Percentiles rank a stretch among this genome's conserved stretches.
These are phyloP conservation scores for Phytophthora uliginosa DNA, from an alignment of 352 stramenopile genomes.

Conservation along the genomic window DNA sequence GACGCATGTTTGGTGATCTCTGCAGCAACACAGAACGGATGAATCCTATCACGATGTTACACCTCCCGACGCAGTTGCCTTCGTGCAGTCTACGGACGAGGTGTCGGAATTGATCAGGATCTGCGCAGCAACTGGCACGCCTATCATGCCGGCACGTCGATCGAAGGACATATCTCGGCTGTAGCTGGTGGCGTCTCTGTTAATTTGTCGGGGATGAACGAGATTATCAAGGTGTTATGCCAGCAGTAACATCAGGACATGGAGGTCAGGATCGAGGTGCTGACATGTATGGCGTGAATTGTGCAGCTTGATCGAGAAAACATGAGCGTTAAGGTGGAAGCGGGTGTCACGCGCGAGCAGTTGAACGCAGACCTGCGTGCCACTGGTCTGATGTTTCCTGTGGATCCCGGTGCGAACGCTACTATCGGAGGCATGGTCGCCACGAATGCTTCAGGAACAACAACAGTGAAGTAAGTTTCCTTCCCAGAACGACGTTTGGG, in stretches of 20 bases:
- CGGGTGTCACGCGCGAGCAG: constrained; percentile 92
- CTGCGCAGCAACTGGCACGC: constrained; percentile 76
- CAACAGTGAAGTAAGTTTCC: constrained; percentile 80
- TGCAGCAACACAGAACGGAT: constrained; percentile 83
- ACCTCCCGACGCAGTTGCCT: constrained; percentile 90
- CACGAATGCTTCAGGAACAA: constrained; percentile 90
- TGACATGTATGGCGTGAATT: background rate
- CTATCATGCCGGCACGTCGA: constrained; percentile 89
- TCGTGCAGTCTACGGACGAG: constrained; percentile 83
- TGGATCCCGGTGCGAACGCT: constrained; percentile 97
- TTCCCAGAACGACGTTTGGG: no score
- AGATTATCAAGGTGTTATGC: constrained; percentile 52
- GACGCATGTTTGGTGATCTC: background rate
- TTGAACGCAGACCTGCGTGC: constrained; percentile 88
- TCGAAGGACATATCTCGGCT: constrained; percentile 96
- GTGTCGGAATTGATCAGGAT: constrained; percentile 90
- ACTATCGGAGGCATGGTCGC: constrained; percentile 95
- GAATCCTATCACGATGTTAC: constrained; percentile 90
- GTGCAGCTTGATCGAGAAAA: constrained; percentile 50
- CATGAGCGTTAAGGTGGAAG: constrained; percentile 92
- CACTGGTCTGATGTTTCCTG: constrained; percentile 94
- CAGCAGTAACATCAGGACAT: background rate
- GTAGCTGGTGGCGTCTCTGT: constrained; percentile 90
- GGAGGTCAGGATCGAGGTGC: background rate
- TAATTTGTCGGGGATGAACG: constrained; percentile 85